These are phyloP conservation scores for Verticillium isaacii DNA, from an alignment of 2,329 filamentous ascomycete genomes.

Conservation along the genomic window DNA sequence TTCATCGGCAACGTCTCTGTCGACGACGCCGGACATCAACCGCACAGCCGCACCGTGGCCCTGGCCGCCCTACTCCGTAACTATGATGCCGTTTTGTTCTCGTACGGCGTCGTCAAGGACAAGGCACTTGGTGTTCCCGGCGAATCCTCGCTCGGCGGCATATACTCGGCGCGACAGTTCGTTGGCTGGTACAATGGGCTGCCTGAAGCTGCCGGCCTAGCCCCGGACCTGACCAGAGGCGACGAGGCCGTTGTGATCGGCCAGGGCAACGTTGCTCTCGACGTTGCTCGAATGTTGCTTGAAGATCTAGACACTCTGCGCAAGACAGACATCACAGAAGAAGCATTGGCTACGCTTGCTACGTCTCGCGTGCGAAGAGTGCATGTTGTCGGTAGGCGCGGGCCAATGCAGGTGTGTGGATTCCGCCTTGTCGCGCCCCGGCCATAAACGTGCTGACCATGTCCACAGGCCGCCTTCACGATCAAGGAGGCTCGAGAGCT, in stretches of 20 bases:
- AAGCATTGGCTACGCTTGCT: constrained; percentile 70
- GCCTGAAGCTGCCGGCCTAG: constrained; percentile 69
- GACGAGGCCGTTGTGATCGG: constrained; percentile 87
- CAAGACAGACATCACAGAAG: constrained; percentile 84
- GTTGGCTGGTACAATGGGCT: constrained; percentile 99
- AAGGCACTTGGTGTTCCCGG: constrained; percentile 73
- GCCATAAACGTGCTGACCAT: not conserved
- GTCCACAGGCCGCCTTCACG: constrained; percentile 78
- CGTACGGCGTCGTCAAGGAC: constrained; percentile 88
- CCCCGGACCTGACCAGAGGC: constrained; percentile 67
- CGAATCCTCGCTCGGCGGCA: constrained; percentile 65
- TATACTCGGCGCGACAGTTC: constrained; percentile 87
- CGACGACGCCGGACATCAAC: constrained; percentile 46
- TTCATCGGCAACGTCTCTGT: constrained; percentile 89
- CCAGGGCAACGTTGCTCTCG: constrained; percentile 93
- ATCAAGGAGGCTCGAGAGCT: constrained; percentile 93
- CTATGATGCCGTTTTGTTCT: constrained; percentile 89
- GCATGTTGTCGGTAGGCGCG: constrained; percentile 81
- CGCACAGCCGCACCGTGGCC: constrained; percentile 50
- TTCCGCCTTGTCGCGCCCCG: not conserved
- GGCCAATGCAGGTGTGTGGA: constrained; percentile 70
- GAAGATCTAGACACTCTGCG: constrained; percentile 67
- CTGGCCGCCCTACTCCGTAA: constrained; percentile 67
- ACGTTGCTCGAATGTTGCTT: constrained; percentile 85
- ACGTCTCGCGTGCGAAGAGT: constrained; percentile 74